phyloP scores from a whole-genome alignment of 2,329 filamentous ascomycete species.

The Xylariales sp. region DNA sequence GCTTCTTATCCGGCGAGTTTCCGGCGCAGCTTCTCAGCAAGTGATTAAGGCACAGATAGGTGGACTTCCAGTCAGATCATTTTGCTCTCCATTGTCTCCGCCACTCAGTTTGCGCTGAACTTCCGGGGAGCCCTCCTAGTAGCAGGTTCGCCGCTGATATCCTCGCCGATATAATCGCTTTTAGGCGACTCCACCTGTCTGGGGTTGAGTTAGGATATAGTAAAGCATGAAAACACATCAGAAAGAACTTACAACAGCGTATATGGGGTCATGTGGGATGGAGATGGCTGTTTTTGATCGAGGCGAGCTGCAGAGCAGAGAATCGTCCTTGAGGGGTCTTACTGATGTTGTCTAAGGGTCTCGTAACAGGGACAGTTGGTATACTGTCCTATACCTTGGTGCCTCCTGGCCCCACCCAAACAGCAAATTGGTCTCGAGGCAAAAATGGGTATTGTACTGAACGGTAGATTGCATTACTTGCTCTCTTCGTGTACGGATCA shows the following conservation, averaged over 20 bases:
- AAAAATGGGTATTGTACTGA: conserved; percentile 52
- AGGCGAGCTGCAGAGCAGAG: conserved; percentile 43
- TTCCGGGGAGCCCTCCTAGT: conserved; percentile 18
- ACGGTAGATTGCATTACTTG: conserved; percentile 17
- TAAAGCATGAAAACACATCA: too few relatives aligned
- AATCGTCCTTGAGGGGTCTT: conserved; percentile 15
- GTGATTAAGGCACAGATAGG: conserved; percentile 30
- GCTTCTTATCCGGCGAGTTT: conserved; percentile 52
- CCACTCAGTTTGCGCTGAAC: conserved; percentile 21
- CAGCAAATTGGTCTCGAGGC: conserved; percentile 41
- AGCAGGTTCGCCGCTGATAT: conserved; percentile 27
- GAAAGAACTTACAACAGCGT: too few relatives aligned
- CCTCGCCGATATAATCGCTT: conserved; percentile 29
- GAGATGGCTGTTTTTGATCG: conserved; percentile 50
- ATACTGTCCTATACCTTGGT: conserved; percentile 46
- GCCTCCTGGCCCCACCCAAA: conserved; percentile 41
- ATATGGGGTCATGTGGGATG: conserved; percentile 31
- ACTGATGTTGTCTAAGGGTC: conserved; percentile 11
- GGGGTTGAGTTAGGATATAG: conserved; percentile 19
- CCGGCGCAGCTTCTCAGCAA: conserved; percentile 58
- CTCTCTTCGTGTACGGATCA: background rate
- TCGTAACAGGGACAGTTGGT: conserved; percentile 32
- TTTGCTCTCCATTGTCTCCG: conserved; percentile 20
- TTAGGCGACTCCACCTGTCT: conserved; percentile 29
- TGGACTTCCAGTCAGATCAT: conserved; percentile 23